A percentile compares a stretch with the other conserved stretches of the same genome.
Conservation (phyloP, 2,329 filamentous ascomycete species). For the Beauveria sp. region DNA sequence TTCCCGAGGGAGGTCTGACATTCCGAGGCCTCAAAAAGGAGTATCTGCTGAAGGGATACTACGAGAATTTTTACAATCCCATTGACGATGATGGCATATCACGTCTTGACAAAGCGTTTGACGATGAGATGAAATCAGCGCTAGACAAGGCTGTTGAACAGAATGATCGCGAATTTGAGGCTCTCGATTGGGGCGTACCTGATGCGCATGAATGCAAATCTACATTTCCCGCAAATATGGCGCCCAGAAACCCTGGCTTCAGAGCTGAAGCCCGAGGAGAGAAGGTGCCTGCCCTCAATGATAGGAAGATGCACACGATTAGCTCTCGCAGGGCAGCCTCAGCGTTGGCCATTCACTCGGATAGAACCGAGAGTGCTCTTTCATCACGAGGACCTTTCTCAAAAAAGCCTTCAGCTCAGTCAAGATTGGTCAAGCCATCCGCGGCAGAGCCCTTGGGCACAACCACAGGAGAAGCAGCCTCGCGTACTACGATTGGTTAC, state of each 20-base stretch:
- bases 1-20: conserved; percentile 48
- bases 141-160: conserved; percentile 55
- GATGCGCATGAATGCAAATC: conserved; percentile 42
- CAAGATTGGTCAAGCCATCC: conserved; percentile 18
- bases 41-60: conserved; percentile 55
- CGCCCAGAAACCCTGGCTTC: background rate
- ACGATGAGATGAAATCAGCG: conserved; percentile 42
- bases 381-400: background rate
- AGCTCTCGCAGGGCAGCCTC: conserved; percentile 46
- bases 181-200: conserved; percentile 51
- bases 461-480: conserved; percentile 56
- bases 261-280: background rate
- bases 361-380: conserved; percentile 9
- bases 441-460: conserved; percentile 37
- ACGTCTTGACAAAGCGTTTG: conserved; percentile 51
- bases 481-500: conserved; percentile 78
- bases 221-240: background rate
- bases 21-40: conserved; percentile 50
- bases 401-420: conserved; percentile 8
- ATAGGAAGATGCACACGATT: conserved; percentile 17
- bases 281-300: conserved; percentile 1
- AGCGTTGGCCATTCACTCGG: conserved; percentile 32
- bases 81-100: conserved; percentile 62
- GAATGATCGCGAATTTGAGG: conserved; percentile 59
- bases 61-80: conserved; percentile 51